Conservation (phyloP, 2,329 filamentous ascomycete genomes). For the Metarhizium robertsii region DNA sequence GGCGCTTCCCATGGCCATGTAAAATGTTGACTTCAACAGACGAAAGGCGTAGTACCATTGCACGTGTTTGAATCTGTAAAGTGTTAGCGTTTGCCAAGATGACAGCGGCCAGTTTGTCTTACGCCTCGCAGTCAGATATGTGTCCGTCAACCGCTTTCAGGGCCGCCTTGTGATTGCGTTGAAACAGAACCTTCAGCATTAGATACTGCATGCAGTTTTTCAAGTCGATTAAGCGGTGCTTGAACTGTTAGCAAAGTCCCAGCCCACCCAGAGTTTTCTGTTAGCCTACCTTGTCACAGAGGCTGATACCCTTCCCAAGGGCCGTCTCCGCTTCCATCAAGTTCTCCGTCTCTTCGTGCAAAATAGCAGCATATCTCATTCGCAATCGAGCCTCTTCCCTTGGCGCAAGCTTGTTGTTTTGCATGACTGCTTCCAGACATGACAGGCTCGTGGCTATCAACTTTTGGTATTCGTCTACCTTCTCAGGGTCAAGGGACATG, state of each 20-base stretch:
- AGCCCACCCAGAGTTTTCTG: not conserved
- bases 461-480: constrained; percentile 59
- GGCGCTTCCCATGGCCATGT: constrained; percentile 50
- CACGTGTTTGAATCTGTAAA: constrained; percentile 48
- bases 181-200: constrained; percentile 59
- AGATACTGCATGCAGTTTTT: constrained; percentile 73
- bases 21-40: constrained; percentile 61
- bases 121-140: constrained; percentile 59
- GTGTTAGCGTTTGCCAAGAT: not conserved
- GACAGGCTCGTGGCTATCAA: constrained; percentile 63
- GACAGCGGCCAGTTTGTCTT: constrained; percentile 18
- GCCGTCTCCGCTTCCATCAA: constrained; percentile 63
- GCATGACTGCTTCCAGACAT: constrained; percentile 62
- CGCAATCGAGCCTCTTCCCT: constrained; percentile 60
- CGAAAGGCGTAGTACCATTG: constrained; percentile 73
- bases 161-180: constrained; percentile 62
- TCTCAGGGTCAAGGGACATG: constrained; percentile 26
- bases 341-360: constrained; percentile 71
- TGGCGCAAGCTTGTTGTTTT: constrained; percentile 49
- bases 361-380: constrained; percentile 60
- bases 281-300: constrained; percentile 52
- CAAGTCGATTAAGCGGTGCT: constrained; percentile 44
- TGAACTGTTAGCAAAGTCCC: constrained; percentile 1
- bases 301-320: constrained; percentile 59
- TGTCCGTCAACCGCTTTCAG: constrained; percentile 62